Base-by-base conservation (phyloP, 2,329 filamentous ascomycete species). In the Zasmidium angulare region DNA sequence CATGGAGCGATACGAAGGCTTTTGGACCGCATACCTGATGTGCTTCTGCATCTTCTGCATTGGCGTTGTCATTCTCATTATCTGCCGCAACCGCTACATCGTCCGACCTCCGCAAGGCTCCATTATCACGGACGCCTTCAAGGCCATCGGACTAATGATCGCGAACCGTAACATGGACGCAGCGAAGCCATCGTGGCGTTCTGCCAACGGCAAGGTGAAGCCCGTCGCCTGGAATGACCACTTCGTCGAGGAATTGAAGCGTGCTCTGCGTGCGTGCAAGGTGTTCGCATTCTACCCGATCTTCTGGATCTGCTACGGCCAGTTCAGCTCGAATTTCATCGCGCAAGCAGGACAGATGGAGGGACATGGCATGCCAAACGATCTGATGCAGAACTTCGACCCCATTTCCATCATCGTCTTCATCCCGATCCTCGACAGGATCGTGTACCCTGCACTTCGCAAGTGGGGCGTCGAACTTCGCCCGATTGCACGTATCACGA, bases 241-340 rank as follows among this genome's bases (percentile, higher is more conserved):
- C 66, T 91, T 91, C 65, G 78, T 91, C 52, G 87, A 89, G 2
- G 89, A 91, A 70, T 77, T 91, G 52, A 88, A 88, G 77, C 86
- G 86, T 46, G 83, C 83, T 1, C 71, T 86, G 10, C 69, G 79
- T 70, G 89, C 88, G 17, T 91, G 88, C 79, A 86, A 87, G 67
- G 87, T 90, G 56, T 90, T 91, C 53, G 57, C 74, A 20, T 80
- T 78, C 68, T 80, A 76, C 55, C 79, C 78, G 0, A 70, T 81
- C 31, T 80, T 79, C 66, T 80, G 53, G 78, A 68, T 79, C 2
- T 71, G 75, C 6, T 80, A 71, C 58, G 65, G 65, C n/a, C 66
- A 68, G 40, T 67, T 71, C 73, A 70, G 74, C 59, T 77, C 76
- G 60, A 81, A 81, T 64, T 80, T 81, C 62, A 69, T 81, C 59